Percentiles rank a stretch among this genome's conserved stretches.
phyloP scores from a whole-genome alignment of 352 stramenopile species.

The Globisporangium perplexum region DNA sequence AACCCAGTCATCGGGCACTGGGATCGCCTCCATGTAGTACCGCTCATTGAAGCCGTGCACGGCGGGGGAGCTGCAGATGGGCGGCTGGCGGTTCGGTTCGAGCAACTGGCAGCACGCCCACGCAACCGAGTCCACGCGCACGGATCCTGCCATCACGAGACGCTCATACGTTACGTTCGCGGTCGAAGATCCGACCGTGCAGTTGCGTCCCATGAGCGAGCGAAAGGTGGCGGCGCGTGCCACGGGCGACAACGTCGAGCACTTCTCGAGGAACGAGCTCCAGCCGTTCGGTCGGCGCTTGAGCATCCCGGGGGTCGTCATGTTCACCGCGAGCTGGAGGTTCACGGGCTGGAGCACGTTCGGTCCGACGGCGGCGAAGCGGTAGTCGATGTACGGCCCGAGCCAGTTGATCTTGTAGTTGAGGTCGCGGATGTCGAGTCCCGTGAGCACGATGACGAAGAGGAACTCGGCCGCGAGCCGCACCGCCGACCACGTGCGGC shows the following conservation, averaged over 20 bases:
- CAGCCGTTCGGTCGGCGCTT: constrained; percentile 23
- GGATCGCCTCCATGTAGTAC: constrained; percentile 22
- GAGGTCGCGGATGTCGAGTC: constrained; percentile 47
- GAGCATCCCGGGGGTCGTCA: constrained; percentile 2
- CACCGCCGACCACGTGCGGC: not conserved
- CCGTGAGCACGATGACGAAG: constrained; percentile 22
- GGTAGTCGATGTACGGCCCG: constrained; percentile 28
- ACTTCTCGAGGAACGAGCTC: constrained; percentile 44
- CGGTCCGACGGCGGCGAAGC: constrained; percentile 25
- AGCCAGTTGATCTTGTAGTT: constrained; percentile 58
- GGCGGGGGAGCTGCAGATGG: constrained; percentile 42
- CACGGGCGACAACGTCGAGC: constrained; percentile 21
- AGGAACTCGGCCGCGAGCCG: constrained; percentile 23
- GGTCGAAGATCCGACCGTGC: constrained; percentile 20
- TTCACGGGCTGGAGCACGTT: constrained; percentile 2
- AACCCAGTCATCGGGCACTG: constrained; percentile 10
- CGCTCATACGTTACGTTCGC: constrained; percentile 18
- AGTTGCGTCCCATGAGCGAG: constrained; percentile 37
- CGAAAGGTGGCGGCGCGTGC: constrained; percentile 14
- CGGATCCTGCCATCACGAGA: constrained; percentile 34
- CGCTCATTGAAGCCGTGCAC: constrained; percentile 37
- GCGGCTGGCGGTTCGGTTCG: constrained; percentile 34
- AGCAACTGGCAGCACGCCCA: constrained; percentile 48
- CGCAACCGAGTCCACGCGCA: constrained; percentile 45
- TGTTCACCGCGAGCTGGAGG: constrained; percentile 13